Evolutionary conservation across 331 rosid species (phyloP).

Genomic region (Malus hybrid): DNA sequence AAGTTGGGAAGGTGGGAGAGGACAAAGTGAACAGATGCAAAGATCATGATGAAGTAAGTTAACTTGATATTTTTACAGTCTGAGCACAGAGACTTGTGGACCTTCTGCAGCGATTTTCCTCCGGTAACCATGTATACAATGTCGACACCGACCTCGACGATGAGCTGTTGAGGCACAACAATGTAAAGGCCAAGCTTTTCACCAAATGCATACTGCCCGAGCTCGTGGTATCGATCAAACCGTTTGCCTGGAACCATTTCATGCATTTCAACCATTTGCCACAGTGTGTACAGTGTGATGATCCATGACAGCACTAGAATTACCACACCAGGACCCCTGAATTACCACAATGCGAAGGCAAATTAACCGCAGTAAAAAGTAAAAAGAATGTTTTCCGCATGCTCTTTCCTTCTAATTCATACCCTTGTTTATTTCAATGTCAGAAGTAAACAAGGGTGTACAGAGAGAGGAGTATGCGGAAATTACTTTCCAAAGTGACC

Average conservation of each 20-base stretch:
- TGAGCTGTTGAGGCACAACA: constrained; percentile 92
- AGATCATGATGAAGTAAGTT: constrained; percentile 82
- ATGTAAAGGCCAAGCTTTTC: constrained; percentile 83
- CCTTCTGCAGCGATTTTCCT: constrained; percentile 68
- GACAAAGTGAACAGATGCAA: constrained; percentile 87
- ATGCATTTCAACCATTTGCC: constrained; percentile 99
- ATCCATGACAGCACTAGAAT: constrained; percentile 71
- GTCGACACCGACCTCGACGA: constrained; percentile 67
- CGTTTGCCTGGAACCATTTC: constrained; percentile 91
- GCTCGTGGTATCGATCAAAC: constrained; percentile 86
- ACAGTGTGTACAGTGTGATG: constrained; percentile 75
- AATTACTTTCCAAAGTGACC: neutral
- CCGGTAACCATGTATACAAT: constrained; percentile 96
- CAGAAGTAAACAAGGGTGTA: neutral
- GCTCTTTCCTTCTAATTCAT: neutral
- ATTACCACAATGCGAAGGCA: neutral
- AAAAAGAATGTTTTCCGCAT: neutral
- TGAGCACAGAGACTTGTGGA: constrained; percentile 49
- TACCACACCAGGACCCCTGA: constrained; percentile 91
- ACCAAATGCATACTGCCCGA: constrained; percentile 87
- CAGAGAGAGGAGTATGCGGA: neutral
- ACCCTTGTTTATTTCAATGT: neutral
- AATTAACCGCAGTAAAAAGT: neutral
- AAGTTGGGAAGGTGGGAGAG: constrained; percentile 91
- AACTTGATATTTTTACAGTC: constrained; percentile 50